A percentile compares a stretch with the other conserved stretches of the same genome.
Evolutionary conservation across 768 basidiomycete genomes (phyloP).

Genomic region (Dioszegia aurantiaca): DNA sequence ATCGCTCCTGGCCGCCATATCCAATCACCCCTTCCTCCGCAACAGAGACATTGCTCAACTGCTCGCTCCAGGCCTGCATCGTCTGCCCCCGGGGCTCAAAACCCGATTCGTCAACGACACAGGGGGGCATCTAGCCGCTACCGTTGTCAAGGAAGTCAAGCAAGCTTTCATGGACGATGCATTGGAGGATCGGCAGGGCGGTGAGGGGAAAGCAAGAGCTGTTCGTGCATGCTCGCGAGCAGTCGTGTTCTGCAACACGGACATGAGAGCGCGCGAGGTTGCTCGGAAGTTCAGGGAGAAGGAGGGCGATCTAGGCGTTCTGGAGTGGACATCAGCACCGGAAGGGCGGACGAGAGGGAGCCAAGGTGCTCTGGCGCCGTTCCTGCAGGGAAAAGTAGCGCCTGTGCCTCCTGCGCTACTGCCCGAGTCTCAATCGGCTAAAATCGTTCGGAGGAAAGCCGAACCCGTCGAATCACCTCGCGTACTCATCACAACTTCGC

Average conservation of each 20-base stretch:
- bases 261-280: conserved; percentile 65
- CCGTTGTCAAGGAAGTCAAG: conserved; percentile 71
- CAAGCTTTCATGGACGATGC: conserved; percentile 65
- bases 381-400: conserved; percentile 55
- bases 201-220: conserved; percentile 21
- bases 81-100: conserved; percentile 66
- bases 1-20: conserved; percentile 59
- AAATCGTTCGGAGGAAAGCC: conserved; percentile 3
- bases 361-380: conserved; percentile 73
- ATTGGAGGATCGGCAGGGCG: conserved; percentile 10
- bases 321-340: conserved; percentile 60
- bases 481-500: conserved; percentile 82
- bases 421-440: not conserved
- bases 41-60: conserved; percentile 53
- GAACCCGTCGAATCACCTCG: conserved; percentile 18
- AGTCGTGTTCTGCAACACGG: conserved; percentile 79
- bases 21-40: conserved; percentile 20
- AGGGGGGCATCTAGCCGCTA: conserved; percentile 69
- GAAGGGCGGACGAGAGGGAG: conserved; percentile 64
- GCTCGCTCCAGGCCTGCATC: conserved; percentile 75
- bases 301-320: conserved; percentile 63
- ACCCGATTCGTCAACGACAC: conserved; percentile 74
- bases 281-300: conserved; percentile 61
- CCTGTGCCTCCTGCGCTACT: too few species aligned
- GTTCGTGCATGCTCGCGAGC: conserved; percentile 62